Conservation (phyloP, 805 yeast species). For the Schwanniomyces vanrijiae region DNA sequence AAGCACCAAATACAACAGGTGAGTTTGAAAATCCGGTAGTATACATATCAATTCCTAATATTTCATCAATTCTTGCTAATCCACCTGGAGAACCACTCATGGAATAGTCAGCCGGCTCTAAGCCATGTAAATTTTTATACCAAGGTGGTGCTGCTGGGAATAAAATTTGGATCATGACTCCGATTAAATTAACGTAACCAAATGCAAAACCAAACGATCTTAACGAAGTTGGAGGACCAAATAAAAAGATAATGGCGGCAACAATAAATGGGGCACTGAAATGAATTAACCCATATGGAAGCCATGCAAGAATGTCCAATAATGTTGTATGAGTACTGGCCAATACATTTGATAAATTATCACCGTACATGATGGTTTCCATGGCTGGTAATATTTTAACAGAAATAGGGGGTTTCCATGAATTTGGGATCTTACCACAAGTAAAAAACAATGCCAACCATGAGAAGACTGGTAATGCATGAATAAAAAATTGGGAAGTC, state of each 20-base stretch:
- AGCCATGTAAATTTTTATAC: constrained; percentile 84
- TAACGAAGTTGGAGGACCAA: constrained; percentile 87
- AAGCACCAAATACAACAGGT: constrained; percentile 93
- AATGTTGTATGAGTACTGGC: constrained; percentile 67
- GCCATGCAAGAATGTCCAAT: constrained; percentile 87
- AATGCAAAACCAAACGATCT: constrained; percentile 88
- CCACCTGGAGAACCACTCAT: constrained; percentile 98
- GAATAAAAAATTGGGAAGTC: constrained; percentile 79
- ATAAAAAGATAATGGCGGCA: constrained; percentile 73
- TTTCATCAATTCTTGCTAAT: constrained; percentile 75
- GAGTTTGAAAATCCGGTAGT: constrained; percentile 80
- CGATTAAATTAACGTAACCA: constrained; percentile 89
- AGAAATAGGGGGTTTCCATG: constrained; percentile 82
- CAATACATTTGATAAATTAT: constrained; percentile 78
- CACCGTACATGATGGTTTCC: constrained; percentile 91
- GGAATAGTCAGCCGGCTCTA: constrained; percentile 84
- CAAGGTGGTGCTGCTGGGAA: constrained; percentile 98
- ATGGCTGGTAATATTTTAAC: constrained; percentile 88
- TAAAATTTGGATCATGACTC: constrained; percentile 76
- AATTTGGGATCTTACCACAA: constrained; percentile 69
- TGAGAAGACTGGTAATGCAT: constrained; percentile 78
- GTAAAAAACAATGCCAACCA: constrained; percentile 85
- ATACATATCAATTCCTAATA: constrained; percentile 80
- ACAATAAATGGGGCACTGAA: constrained; percentile 88
- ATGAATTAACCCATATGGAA: constrained; percentile 91